phyloP scores from a whole-genome alignment of 306 rosid species.

The Castanea sativa region DNA sequence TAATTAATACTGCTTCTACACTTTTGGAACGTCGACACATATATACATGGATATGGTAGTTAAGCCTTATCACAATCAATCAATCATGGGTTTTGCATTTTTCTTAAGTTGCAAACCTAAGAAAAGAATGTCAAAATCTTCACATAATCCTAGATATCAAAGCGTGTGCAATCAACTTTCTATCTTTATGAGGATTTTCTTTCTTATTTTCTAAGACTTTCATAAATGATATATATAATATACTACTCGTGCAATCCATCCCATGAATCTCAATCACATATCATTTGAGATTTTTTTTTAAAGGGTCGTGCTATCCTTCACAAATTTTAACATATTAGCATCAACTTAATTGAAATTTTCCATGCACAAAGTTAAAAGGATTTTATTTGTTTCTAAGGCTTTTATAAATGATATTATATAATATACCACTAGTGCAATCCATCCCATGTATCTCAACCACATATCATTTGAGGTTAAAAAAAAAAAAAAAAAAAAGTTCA shows the following conservation, averaged over 20 bases:
- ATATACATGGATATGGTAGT: not conserved
- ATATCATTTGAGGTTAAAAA: no score
- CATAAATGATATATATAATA: no score
- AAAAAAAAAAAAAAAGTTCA: not conserved
- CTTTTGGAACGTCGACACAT: not conserved
- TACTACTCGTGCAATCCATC: no score
- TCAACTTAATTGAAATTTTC: not conserved
- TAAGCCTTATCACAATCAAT: not conserved
- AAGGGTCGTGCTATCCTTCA: no score
- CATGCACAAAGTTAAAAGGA: not conserved
- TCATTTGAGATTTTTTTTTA: no score
- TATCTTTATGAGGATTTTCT: no score
- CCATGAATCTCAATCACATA: no score
- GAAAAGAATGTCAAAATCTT: not conserved
- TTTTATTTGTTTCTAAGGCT: not conserved
- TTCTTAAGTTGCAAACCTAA: not conserved
- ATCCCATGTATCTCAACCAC: no score
- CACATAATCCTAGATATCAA: not conserved
- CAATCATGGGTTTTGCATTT: not conserved
- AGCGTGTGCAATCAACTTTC: not conserved
- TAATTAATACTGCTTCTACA: not conserved
- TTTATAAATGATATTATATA: no score
- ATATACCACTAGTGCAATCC: no score
- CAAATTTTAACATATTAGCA: not conserved
- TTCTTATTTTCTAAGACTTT: no score